Base-by-base conservation (phyloP, 352 stramenopile genomes). In the Pythium aristosporum region DNA sequence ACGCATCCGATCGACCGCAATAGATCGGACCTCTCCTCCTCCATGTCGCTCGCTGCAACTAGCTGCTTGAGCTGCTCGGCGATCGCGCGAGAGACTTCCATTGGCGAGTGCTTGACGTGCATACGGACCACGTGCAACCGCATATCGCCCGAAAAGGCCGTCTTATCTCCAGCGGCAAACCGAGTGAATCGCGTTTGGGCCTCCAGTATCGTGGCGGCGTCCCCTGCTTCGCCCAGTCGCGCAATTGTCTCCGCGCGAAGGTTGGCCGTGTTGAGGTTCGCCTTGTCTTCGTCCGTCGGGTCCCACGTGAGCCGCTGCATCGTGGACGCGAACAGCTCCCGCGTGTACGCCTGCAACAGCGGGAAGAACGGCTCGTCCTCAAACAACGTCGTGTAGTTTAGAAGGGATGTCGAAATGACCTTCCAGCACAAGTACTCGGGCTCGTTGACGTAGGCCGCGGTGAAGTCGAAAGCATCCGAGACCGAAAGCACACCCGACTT, bases 371-470 rank as follows among this genome's bases (percentile, higher is more conserved):
- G 6, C 30, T 88, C 82, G 6, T 85, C 74, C 13, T 56, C 52
- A 55, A 88, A 90, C 20, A 91, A 63, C 11, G 37, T 76, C 10
- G 67, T 69, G 66, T 87, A 90, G 59, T 80, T 78, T 8, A 16
- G 55, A 61, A 89, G 52, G 57, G 74, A 79, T 12, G 63, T 56
- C 32, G 82, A 85, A 37, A 90, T 85, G 32, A 88, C 72, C 57
- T 88, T 88, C 84, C 84, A 92, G 20, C 77, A 80, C 30, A 86
- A 59, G 18, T 79, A 85, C 52, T 78, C 81, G 4, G 73, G 71
- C 58, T 92, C 84, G 34, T 82, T 57, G 1, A 76, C 61, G 48
- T 82, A 89, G 16, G 82, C 74, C 5, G 46, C 75, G 0, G 72
- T 86, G 65, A 90, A 91, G 36, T 90, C 79, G 16, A 92, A 53